phyloP scores from a whole-genome alignment of 305 asterid genomes.

The Coffea humblotiana region DNA sequence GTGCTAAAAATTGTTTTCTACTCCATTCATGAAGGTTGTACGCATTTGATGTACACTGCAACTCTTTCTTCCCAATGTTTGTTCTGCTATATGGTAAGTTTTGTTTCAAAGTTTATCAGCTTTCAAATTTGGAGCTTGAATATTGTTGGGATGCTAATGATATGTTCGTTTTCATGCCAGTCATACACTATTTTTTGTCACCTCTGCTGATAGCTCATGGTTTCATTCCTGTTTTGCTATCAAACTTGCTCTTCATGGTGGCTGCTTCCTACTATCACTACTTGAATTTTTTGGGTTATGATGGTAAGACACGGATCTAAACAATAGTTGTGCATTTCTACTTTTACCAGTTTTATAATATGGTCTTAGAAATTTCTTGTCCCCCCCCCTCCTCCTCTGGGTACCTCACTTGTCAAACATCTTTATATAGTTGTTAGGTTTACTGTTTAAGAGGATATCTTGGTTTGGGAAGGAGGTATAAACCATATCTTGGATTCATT shows the following conservation, averaged over 20 bases:
- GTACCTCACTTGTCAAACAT: not conserved
- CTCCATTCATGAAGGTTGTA: conserved; percentile 73
- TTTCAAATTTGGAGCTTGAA: conserved; percentile 6
- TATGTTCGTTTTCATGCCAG: conserved; percentile 45
- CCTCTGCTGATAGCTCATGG: conserved; percentile 95
- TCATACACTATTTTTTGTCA: conserved; percentile 81
- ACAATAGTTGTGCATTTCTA: not conserved
- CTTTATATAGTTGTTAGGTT: not conserved
- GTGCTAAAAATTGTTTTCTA: conserved; percentile 31
- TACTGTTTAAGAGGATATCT: not conserved
- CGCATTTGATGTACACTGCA: conserved; percentile 98
- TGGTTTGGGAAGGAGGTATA: not conserved
- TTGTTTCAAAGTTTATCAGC: conserved; percentile 7
- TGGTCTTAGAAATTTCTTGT: not conserved
- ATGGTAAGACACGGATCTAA: conserved; percentile 53
- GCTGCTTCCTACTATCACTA: conserved; percentile 93
- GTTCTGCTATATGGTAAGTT: conserved; percentile 78
- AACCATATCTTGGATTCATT: not conserved
- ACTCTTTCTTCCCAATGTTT: conserved; percentile 94
- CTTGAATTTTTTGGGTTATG: conserved; percentile 91
- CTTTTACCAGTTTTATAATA: not conserved
- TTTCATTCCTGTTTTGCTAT: conserved; percentile 75
- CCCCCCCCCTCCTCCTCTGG: too few relatives aligned
- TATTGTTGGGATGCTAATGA: conserved; percentile 23
- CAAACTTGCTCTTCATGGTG: conserved; percentile 92